phyloP scores from a whole-genome alignment of 2,329 filamentous ascomycete genomes.

The Mycosphaerella arachidis region DNA sequence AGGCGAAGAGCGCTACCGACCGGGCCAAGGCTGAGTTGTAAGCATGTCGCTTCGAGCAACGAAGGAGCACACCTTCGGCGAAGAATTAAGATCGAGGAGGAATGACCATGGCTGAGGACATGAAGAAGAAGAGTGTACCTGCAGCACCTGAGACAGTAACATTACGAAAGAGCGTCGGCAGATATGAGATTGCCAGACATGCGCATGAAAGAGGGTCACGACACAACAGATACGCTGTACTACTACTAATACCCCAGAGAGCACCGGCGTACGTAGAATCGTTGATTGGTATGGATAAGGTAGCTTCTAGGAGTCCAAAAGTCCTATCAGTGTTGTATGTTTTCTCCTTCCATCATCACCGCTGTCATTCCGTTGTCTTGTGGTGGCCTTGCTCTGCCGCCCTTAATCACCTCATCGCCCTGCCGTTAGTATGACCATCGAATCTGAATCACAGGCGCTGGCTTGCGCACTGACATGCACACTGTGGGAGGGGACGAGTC shows the following conservation, averaged over 20 bases:
- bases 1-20: constrained; percentile 33
- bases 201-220: constrained; percentile 17
- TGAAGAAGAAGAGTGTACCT: not conserved
- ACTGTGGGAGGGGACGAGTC: no score
- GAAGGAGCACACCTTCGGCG: not conserved
- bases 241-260: constrained; percentile 19
- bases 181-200: not conserved
- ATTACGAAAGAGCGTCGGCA: constrained; percentile 5
- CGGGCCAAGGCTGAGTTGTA: constrained; percentile 46
- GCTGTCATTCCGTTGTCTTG: no score
- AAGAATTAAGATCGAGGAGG: not conserved
- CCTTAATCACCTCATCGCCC: no score
- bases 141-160: constrained; percentile 11
- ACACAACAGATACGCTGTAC: constrained; percentile 16
- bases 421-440: no score
- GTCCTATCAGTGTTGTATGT: not conserved
- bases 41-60: not conserved
- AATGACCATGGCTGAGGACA: not conserved
- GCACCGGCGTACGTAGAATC: constrained; percentile 12
- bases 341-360: no score
- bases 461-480: no score
- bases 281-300: constrained; percentile 2
- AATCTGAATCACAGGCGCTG: no score
- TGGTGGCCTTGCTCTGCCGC: no score
- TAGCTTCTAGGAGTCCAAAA: constrained; percentile 1